phyloP scores from a whole-genome alignment of 164 flowering plant genomes.

The Magnolia changhungtana region DNA sequence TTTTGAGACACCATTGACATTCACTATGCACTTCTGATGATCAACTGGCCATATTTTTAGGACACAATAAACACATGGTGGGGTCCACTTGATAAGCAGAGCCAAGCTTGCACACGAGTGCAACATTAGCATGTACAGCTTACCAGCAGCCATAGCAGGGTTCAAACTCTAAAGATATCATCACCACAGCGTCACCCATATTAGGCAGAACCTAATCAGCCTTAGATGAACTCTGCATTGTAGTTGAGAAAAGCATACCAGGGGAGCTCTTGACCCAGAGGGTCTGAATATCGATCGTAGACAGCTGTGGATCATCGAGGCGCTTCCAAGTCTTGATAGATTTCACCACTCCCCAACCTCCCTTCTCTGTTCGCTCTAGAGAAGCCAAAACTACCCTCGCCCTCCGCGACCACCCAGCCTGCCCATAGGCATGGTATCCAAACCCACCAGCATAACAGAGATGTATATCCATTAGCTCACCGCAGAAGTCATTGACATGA shows the following conservation, averaged over 20 bases:
- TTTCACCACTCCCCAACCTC: constrained; percentile 81
- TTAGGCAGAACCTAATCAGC: neutral
- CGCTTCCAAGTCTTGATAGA: constrained; percentile 93
- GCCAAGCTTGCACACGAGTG: neutral
- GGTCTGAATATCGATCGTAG: constrained; percentile 59
- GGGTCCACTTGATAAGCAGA: neutral
- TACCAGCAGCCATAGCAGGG: neutral
- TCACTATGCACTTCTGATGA: too few relatives aligned
- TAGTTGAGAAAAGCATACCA: constrained; percentile 28
- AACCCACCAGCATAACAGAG: constrained; percentile 95
- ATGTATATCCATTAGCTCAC: constrained; percentile 56
- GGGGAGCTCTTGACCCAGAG: constrained; percentile 66
- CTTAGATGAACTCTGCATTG: neutral
- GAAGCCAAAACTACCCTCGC: constrained; percentile 74
- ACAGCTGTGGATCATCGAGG: constrained; percentile 67
- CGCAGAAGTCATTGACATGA: constrained; percentile 92
- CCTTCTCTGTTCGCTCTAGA: constrained; percentile 53
- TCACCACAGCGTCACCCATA: neutral
- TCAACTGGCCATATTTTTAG: too few relatives aligned
- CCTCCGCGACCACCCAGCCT: constrained; percentile 89
- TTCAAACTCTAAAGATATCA: neutral
- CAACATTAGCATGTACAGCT: neutral
- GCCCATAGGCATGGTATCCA: constrained; percentile 97
- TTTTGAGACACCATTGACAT: too few relatives aligned
- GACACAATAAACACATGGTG: neutral